Conservation (phyloP, 148 eudicot genomes). For the Pouteria glomerata region DNA sequence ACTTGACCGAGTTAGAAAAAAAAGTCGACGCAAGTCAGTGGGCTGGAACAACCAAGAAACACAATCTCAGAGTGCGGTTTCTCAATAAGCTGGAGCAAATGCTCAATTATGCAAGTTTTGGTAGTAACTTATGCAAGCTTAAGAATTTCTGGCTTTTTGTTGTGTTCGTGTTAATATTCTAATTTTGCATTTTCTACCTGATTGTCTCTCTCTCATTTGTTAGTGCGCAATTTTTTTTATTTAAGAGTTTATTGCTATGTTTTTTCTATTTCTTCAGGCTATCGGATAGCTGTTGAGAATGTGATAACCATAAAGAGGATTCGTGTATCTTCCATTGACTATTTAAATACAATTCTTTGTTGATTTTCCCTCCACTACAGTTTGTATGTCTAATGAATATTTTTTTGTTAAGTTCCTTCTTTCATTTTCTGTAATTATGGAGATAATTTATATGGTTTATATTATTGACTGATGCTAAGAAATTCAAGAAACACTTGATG, state of each 20-base stretch:
- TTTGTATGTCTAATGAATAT: neutral
- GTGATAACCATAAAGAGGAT: slow-evolving; percentile 85
- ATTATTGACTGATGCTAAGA: slow-evolving; percentile 47
- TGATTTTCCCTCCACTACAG: neutral
- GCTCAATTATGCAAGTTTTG: no score
- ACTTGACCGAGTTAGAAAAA: no score
- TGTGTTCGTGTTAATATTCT: no score
- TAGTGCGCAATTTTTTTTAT: neutral
- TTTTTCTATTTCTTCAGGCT: slow-evolving; percentile 43
- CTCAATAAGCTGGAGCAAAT: no score
- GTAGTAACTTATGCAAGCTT: no score
- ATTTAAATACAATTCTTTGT: neutral
- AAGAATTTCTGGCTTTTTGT: no score
- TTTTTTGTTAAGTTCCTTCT: neutral
- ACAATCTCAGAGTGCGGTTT: no score
- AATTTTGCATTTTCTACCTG: no score
- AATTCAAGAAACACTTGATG: slow-evolving; percentile 87
- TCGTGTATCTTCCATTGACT: slow-evolving; percentile 41
- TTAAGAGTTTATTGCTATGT: neutral
- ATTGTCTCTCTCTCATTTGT: neutral
- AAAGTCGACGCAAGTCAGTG: no score
- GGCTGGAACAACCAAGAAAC: no score
- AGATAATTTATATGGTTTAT: slow-evolving; percentile 4
- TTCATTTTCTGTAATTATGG: neutral
- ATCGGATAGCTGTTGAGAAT: slow-evolving; percentile 90